These are phyloP conservation scores for Talaromyces nanjingensis DNA, from an alignment of 495 filamentous ascomycete species.

Conservation along the genomic window DNA sequence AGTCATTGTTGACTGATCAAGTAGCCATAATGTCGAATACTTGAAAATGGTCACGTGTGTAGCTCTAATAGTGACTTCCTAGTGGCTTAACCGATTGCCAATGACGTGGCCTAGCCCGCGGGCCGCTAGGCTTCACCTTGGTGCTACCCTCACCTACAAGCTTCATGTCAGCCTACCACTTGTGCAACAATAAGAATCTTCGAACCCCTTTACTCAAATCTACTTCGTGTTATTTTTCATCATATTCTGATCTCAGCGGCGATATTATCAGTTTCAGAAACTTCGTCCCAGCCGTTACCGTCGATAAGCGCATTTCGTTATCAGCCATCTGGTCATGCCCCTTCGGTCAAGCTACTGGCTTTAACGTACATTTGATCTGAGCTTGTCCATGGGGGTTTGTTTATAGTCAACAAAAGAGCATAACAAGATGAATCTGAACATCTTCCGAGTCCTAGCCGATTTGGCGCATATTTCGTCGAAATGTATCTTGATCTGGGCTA, in stretches of 20 bases:
- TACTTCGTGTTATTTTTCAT: neutral
- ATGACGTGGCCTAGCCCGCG: neutral
- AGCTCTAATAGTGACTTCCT: neutral
- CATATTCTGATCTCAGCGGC: neutral
- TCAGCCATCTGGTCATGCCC: neutral
- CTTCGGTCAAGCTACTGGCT: neutral
- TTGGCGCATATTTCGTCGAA: conserved; percentile 78
- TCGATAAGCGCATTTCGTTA: neutral
- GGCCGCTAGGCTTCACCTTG: neutral
- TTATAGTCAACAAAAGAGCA: neutral
- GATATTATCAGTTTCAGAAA: neutral
- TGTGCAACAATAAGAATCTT: neutral
- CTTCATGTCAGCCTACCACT: neutral
- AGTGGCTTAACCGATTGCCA: neutral
- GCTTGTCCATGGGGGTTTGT: neutral
- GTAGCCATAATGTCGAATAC: neutral
- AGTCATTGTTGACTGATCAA: neutral
- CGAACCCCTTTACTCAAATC: neutral
- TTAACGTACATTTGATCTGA: neutral
- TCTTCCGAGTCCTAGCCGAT: conserved; percentile 45
- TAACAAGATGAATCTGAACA: neutral
- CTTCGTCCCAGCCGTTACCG: neutral
- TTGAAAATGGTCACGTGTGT: neutral
- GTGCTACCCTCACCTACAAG: neutral
- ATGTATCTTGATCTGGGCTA: conserved; percentile 83